Evolutionary conservation across 169 alveolate genomes (phyloP).

Genomic region (Haemoproteus tartakovskyi): DNA sequence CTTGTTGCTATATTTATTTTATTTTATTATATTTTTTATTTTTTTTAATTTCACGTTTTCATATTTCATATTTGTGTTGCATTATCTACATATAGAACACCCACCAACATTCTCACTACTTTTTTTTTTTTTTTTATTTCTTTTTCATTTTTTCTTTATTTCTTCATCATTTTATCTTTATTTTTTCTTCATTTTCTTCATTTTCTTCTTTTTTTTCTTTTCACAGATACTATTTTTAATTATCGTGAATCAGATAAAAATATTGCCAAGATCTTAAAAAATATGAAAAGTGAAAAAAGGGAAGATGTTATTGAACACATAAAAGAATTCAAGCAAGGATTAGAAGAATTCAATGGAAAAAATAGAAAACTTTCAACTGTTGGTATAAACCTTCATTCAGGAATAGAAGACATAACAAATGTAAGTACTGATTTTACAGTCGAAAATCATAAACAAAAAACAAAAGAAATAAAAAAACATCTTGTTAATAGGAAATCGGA

Average conservation of each 20-base stretch:
- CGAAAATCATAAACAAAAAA: constrained; percentile 19
- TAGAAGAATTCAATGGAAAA: neutral
- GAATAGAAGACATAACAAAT: constrained; percentile 19
- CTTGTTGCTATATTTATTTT: too few species aligned
- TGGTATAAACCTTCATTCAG: constrained; percentile 7
- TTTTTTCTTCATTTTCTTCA: too few species aligned
- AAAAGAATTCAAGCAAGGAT: constrained; percentile 5
- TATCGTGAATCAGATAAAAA: neutral
- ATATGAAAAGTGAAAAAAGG: constrained; percentile 19
- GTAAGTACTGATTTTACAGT: constrained; percentile 37
- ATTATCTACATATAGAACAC: too few species aligned
- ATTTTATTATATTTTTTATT: too few species aligned
- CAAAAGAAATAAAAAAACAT: neutral
- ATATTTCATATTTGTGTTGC: too few species aligned
- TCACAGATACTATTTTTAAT: constrained; percentile 15
- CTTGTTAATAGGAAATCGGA: neutral
- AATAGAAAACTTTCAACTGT: constrained; percentile 2
- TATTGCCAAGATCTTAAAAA: neutral
- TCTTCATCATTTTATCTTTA: too few species aligned
- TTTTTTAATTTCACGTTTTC: too few species aligned
- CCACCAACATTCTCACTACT: too few species aligned
- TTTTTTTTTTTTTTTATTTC: too few species aligned
- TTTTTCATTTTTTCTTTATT: too few species aligned
- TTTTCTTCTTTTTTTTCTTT: too few species aligned
- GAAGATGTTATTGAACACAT: constrained; percentile 11